These are phyloP conservation scores for Curvularia verruculosa DNA, from an alignment of 2,329 filamentous ascomycete genomes.

Conservation along the genomic window DNA sequence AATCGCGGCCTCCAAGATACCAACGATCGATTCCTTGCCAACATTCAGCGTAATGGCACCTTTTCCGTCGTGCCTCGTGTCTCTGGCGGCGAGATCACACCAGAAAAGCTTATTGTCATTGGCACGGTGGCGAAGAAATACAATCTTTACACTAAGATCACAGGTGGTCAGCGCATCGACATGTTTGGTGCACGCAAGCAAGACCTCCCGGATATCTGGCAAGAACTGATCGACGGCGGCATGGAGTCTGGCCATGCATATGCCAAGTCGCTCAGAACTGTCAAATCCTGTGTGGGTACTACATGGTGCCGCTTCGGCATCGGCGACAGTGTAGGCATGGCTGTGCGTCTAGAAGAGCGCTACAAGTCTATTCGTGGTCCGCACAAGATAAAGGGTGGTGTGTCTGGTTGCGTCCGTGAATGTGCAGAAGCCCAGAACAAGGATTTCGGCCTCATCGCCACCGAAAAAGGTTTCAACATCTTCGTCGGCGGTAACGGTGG, in stretches of 20 bases:
- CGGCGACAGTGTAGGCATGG: slow-evolving; percentile 89
- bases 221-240: slow-evolving; percentile 76
- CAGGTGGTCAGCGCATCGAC: slow-evolving; percentile 88
- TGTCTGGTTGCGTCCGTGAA: slow-evolving; percentile 89
- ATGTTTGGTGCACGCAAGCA: slow-evolving; percentile 92
- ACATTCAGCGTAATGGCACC: slow-evolving; percentile 90
- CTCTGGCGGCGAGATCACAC: slow-evolving; percentile 83
- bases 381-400: slow-evolving; percentile 90
- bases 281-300: slow-evolving; percentile 90
- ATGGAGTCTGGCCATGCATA: slow-evolving; percentile 93
- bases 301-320: slow-evolving; percentile 92
- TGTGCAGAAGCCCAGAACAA: slow-evolving; percentile 93
- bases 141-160: slow-evolving; percentile 87
- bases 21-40: slow-evolving; percentile 85
- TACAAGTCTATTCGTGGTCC: slow-evolving; percentile 91
- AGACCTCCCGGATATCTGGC: slow-evolving; percentile 83
- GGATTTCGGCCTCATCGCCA: slow-evolving; percentile 90
- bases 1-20: slow-evolving; percentile 83
- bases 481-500: slow-evolving; percentile 90
- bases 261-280: slow-evolving; percentile 84
- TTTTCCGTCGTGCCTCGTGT: slow-evolving; percentile 88
- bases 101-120: slow-evolving; percentile 82
- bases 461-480: slow-evolving; percentile 91
- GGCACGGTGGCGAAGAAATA: slow-evolving; percentile 85
- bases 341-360: slow-evolving; percentile 82